Base-by-base conservation (phyloP, 768 basidiomycete genomes). In the Russula sp. region DNA sequence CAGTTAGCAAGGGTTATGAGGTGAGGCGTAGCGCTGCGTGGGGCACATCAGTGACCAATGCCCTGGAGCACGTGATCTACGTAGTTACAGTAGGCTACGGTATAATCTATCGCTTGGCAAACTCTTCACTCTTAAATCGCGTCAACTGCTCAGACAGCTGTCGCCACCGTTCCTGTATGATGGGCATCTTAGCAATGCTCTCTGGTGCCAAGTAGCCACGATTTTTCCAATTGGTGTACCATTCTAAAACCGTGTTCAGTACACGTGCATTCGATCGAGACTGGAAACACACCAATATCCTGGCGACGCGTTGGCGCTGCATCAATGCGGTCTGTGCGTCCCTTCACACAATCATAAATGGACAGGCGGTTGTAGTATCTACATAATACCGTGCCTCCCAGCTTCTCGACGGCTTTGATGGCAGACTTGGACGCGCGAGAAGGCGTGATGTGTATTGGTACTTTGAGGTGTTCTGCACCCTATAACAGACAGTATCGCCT, bases 321-420 rank as follows among this genome's bases (percentile, higher is more conserved):
- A 56, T 82, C 77, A 59, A 80, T 74, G 57, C 86, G 81, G 69
- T 93, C 89, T 20, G 79, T 82, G 35, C 83, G 80, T 5, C 85
- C 85, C 66, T 88, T 84, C 64, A 92, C 73, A 64, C 84, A 87
- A 68, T 93, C 90, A 41, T 85, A 82, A 51, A 98, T 81, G 0
- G 90, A 86, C 38, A 97, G 80, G 20, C 81, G 74, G 74, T 98
- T 98, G 76, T 96, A 93, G 73, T 90, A 96, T 70, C 91, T 88
- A 76, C 93, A 94, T 49, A 88, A 83, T 39, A 98, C 84, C 51
- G 83, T 82, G 29, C 96, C 96, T 25, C 94, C 93, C 10, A 77
- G 79, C 18, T 77, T 76, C 71, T 98, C 92, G 58, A 99, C 84
- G 0, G 93, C 90, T 56, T 80, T 71, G 59, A 98, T 91, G 10